These are phyloP conservation scores for Podospora comata DNA, from an alignment of 495 filamentous ascomycete species.

Conservation along the genomic window DNA sequence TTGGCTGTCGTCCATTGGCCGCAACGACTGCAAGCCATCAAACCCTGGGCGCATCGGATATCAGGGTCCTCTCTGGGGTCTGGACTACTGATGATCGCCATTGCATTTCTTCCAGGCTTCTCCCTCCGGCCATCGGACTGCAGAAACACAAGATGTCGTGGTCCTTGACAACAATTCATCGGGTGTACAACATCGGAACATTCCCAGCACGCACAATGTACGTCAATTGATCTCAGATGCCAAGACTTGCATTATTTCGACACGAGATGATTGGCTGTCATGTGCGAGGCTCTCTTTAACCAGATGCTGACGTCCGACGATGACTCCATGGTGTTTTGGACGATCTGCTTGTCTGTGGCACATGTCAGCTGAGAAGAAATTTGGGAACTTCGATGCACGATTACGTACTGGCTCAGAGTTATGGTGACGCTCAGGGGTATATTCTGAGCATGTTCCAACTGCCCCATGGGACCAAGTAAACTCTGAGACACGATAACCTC, in stretches of 20 bases:
- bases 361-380: neutral
- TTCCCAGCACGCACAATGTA: neutral
- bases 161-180: too few relatives aligned
- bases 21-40: conserved; percentile 9
- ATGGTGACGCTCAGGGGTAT: neutral
- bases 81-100: neutral
- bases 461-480: conserved; percentile 5
- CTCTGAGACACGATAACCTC: neutral
- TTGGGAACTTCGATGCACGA: neutral
- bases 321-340: neutral
- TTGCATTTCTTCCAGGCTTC: neutral
- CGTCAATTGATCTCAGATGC: neutral
- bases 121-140: neutral
- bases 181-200: neutral
- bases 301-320: neutral
- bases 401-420: conserved; percentile 1
- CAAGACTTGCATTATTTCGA: neutral
- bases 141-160: too few relatives aligned
- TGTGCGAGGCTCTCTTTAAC: neutral
- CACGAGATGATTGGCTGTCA: neutral
- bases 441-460: neutral
- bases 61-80: neutral
- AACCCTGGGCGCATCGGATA: neutral
- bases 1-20: neutral
- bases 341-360: neutral